Conservation (phyloP, 176 grass and related monocot genomes). For the barley (Hordeum vulgare) region MorexV3_pseudomolecules_assembly NC_058520.1:617361354-617361853, state of each 20-base stretch:
- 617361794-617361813: neutral
- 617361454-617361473: neutral
- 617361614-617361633: neutral
- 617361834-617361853: neutral
- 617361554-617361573: neutral
- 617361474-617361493: neutral
- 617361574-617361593: neutral
- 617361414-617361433: too few species aligned
- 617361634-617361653: neutral
- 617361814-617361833: neutral
- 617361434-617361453: neutral
- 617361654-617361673: neutral
- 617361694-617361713: neutral
- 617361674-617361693: neutral
- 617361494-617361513: neutral
- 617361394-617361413: too few species aligned
- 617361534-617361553: neutral
- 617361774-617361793: neutral
- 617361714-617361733: neutral
- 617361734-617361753: neutral
- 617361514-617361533: neutral
- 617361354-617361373: too few species aligned
- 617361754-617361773: neutral
- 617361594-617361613: neutral
- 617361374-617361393: too few species aligned